Base-by-base conservation (phyloP, 108 stramenopile genomes). In the Nitzschia inconspicua region DNA sequence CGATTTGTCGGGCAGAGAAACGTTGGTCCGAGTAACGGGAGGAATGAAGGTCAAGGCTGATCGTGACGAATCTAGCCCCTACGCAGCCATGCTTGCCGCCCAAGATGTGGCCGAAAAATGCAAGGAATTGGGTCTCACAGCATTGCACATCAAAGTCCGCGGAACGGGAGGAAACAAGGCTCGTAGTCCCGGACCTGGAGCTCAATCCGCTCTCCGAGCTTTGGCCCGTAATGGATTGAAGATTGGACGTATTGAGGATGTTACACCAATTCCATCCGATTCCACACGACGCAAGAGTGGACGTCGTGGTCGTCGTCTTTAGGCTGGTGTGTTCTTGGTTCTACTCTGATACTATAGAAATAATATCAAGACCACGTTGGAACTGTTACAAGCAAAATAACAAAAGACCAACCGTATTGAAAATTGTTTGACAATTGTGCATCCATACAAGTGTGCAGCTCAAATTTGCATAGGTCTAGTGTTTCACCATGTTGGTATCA, bases 11-110 rank as follows among this genome's bases (percentile, higher is more conserved):
- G 99, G 99, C 47, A 92, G 99, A 5, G 99, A 99, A 84, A 99
- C 99, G 43, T 79, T 99, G 77, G 94, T 95, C 65, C 97, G 99
- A 54, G 97, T 99, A 37, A 99, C 99, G 9, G 99, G 99, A 51
- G 99, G 99, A 41, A 99, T 99, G 99, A 99, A 99, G 85, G 99
- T 99, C 61, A 98, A 98, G 94, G 98, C 98, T 18, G 99, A 99
- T 67, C 93, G 98, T 52, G 99, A 99, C 62, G 99, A 99, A 81
- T 90, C 96, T 47, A 94, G 92, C 27, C 99, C 99, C 13, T 99
- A 99, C 83, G 99, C 99, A 54, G 98, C 99, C 41, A 98, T 98
- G 99, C 93, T 99, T 91, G 99, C 99, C 84, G 99, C 99, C 32
- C 97, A 98, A 80, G 99, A 99, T 60, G 97, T 96, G 36, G 98